Evolutionary conservation across 1,284 basidiomycete species (phyloP).

Genomic region (Moesziomyces aphidis): DNA sequence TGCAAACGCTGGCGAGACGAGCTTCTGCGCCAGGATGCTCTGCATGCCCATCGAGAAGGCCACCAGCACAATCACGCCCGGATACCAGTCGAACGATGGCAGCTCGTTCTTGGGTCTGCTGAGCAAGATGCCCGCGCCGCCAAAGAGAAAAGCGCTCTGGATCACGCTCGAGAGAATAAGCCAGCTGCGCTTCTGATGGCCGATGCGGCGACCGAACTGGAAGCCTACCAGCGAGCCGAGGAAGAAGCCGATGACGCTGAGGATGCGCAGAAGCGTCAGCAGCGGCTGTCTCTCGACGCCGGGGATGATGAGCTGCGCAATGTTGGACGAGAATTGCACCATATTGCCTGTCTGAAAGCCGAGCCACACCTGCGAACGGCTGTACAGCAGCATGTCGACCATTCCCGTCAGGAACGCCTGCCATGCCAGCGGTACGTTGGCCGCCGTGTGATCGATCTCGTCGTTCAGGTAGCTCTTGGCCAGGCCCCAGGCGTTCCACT

Average conservation of each 20-base stretch:
- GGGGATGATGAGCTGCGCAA: slow-evolving; percentile 60
- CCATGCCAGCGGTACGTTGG: slow-evolving; percentile 56
- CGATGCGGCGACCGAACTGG: slow-evolving; percentile 31
- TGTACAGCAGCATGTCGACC: slow-evolving; percentile 58
- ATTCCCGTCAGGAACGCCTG: slow-evolving; percentile 57
- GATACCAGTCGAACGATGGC: slow-evolving; percentile 55
- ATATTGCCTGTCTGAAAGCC: slow-evolving; percentile 63
- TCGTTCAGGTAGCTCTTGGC: slow-evolving; percentile 46
- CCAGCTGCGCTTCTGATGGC: slow-evolving; percentile 52
- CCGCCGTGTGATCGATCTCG: slow-evolving; percentile 49
- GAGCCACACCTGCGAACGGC: slow-evolving; percentile 50
- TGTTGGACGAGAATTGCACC: slow-evolving; percentile 60
- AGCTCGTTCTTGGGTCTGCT: slow-evolving; percentile 44
- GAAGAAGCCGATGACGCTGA: slow-evolving; percentile 54
- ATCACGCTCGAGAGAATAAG: slow-evolving; percentile 45
- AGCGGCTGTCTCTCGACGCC: slow-evolving; percentile 38
- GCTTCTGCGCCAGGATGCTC: slow-evolving; percentile 56
- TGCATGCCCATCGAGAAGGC: slow-evolving; percentile 60
- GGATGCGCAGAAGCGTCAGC: slow-evolving; percentile 47
- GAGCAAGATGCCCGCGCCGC: slow-evolving; percentile 53
- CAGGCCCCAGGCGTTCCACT: slow-evolving; percentile 25
- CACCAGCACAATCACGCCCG: slow-evolving; percentile 46
- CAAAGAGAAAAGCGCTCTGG: slow-evolving; percentile 52
- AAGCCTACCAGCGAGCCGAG: slow-evolving; percentile 49
- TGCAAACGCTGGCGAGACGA: slow-evolving; percentile 57